These are phyloP conservation scores for Ogataea naganishii DNA, from an alignment of 805 yeast species.

Conservation along the genomic window DNA sequence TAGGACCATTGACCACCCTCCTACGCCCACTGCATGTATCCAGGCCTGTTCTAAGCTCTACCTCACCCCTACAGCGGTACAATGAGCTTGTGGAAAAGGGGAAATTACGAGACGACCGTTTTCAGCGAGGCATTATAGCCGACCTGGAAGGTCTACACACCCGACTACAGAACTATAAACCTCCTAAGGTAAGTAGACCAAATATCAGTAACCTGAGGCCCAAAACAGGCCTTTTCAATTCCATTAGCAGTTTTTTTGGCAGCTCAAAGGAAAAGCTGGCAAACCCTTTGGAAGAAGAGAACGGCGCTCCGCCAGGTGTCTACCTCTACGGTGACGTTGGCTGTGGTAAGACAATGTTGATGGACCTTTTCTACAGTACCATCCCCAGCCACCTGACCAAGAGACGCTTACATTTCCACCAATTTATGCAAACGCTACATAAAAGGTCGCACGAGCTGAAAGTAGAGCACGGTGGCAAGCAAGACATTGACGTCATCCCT, in stretches of 20 bases:
- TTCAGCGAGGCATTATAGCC: constrained; percentile 67
- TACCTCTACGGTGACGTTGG: constrained; percentile 97
- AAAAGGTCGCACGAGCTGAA: constrained; percentile 76
- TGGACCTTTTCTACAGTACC: constrained; percentile 88
- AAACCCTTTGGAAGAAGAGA: constrained; percentile 7
- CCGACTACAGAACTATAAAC: constrained; percentile 44
- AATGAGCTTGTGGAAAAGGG: constrained; percentile 26
- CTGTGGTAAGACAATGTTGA: constrained; percentile 96
- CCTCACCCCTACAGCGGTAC: constrained; percentile 23
- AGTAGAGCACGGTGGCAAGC: constrained; percentile 49
- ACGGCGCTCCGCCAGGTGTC: constrained; percentile 65
- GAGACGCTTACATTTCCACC: constrained; percentile 86
- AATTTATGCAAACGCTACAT: constrained; percentile 92
- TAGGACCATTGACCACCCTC: too few relatives aligned
- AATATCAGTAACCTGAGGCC: constrained; percentile 42
- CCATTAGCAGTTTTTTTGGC: constrained; percentile 23
- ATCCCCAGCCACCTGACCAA: constrained; percentile 73
- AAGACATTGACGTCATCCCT: constrained; percentile 76
- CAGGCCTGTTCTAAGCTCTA: too few relatives aligned
- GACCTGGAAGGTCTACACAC: constrained; percentile 53
- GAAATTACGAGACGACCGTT: constrained; percentile 59
- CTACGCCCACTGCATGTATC: too few relatives aligned
- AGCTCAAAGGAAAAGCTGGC: constrained; percentile 2
- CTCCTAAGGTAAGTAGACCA: constrained; percentile 53
- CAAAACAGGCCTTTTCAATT: constrained; percentile 31